A percentile compares a stretch with the other conserved stretches of the same genome.
These are phyloP conservation scores for Barnettozyma sucrosica DNA, from an alignment of 805 yeast genomes.

Conservation along the genomic window DNA sequence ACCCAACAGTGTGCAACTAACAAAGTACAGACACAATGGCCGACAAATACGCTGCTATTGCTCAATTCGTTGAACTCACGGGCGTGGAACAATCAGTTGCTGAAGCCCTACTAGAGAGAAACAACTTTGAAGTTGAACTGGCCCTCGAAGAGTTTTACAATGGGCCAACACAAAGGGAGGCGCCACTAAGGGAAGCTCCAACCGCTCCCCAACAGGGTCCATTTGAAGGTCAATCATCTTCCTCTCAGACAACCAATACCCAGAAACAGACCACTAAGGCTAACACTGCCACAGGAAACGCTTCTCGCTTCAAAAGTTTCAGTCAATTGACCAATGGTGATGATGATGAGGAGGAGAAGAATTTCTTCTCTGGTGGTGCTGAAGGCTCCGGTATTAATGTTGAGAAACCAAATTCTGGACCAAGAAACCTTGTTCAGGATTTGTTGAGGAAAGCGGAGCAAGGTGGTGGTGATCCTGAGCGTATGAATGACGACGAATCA, in stretches of 20 bases:
- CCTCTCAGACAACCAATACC: background rate
- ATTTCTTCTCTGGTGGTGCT: constrained; percentile 59
- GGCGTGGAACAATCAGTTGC: constrained; percentile 21
- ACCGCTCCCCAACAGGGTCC: constrained; percentile 2
- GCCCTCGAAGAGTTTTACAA: constrained; percentile 31
- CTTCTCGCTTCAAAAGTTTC: constrained; percentile 34
- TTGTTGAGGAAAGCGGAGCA: constrained; percentile 63
- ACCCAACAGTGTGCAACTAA: background rate
- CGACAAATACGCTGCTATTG: constrained; percentile 8
- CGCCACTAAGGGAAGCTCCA: constrained; percentile 3
- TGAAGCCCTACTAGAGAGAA: constrained; percentile 16
- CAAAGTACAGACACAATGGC: constrained; percentile 1
- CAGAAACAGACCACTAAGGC: background rate
- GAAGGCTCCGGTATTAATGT: constrained; percentile 77
- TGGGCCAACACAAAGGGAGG: constrained; percentile 16
- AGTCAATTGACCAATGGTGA: constrained; percentile 33
- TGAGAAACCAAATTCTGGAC: constrained; percentile 52
- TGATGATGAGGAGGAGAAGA: constrained; percentile 49
- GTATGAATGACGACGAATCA: constrained; percentile 29
- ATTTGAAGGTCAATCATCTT: constrained; percentile 1
- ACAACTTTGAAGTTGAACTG: constrained; percentile 26
- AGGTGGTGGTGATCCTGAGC: constrained; percentile 42
- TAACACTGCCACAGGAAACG: constrained; percentile 11
- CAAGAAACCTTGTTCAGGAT: constrained; percentile 44
- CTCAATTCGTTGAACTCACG: constrained; percentile 18